These are phyloP conservation scores for Crassisporium funariophilum DNA, from an alignment of 768 basidiomycete species.

Conservation along the genomic window DNA sequence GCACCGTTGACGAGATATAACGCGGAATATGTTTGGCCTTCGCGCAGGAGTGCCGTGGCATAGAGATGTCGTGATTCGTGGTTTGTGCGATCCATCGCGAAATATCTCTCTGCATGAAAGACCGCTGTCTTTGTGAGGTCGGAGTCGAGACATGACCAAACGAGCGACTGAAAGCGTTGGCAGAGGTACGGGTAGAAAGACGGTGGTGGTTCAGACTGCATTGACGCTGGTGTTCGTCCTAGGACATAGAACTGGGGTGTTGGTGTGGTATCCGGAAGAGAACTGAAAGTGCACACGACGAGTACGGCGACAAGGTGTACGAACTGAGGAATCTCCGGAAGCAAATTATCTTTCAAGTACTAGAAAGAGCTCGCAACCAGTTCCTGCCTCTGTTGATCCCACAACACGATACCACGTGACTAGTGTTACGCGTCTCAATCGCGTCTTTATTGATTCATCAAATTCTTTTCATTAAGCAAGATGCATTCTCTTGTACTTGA, in stretches of 20 bases:
- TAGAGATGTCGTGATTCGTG: conserved; percentile 87
- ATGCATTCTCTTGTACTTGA: conserved; percentile 1
- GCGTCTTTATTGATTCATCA: conserved; percentile 5
- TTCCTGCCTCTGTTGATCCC: conserved; percentile 27
- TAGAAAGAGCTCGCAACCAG: conserved; percentile 12
- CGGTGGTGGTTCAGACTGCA: conserved; percentile 60
- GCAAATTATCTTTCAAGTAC: conserved; percentile 13
- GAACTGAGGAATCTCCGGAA: conserved; percentile 4
- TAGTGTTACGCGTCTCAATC: conserved; percentile 20
- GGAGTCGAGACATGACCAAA: conserved; percentile 85
- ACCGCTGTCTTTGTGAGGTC: conserved; percentile 79
- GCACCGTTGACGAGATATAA: conserved; percentile 67
- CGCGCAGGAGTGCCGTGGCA: conserved; percentile 72
- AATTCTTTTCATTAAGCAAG: conserved; percentile 10
- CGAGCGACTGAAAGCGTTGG: conserved; percentile 69
- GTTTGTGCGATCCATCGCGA: conserved; percentile 64
- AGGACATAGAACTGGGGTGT: conserved; percentile 32
- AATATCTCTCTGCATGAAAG: conserved; percentile 89
- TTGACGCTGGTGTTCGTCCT: conserved; percentile 32
- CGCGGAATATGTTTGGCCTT: conserved; percentile 76
- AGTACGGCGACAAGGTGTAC: conserved; percentile 3
- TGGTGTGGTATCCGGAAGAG: conserved; percentile 1
- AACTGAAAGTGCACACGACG: conserved; percentile 13
- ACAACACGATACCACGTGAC: conserved; percentile 27
- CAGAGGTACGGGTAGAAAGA: conserved; percentile 58